A percentile compares a stretch with the other conserved stretches of the same genome.
Conservation (phyloP, 164 flowering plant genomes). For the Warburgia ugandensis region DNA sequence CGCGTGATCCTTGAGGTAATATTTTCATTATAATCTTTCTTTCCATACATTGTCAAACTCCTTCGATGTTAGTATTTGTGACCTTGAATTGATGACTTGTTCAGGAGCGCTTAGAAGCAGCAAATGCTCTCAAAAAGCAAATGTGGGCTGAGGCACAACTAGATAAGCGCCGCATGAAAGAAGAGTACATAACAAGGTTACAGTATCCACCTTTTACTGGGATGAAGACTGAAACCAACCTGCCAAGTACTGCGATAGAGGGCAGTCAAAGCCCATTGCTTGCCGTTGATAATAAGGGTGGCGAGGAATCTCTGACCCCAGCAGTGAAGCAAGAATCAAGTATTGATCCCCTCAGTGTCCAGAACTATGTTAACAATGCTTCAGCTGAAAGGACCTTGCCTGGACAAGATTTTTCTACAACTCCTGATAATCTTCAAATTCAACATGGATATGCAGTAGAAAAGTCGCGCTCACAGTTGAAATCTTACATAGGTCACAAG, state of each 20-base stretch:
- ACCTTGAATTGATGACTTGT: conserved; percentile 13
- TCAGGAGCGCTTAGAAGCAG: conserved; percentile 92
- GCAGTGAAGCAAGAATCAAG: conserved; percentile 28
- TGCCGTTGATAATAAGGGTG: conserved; percentile 30
- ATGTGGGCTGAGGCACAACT: conserved; percentile 92
- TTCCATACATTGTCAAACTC: neutral
- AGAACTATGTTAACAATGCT: conserved; percentile 14
- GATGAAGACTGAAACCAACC: conserved; percentile 34
- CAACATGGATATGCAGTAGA: conserved; percentile 53
- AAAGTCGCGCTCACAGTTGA: conserved; percentile 65
- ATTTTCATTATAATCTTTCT: neutral
- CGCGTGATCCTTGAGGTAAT: conserved; percentile 81
- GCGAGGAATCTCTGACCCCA: conserved; percentile 26
- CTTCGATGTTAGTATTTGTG: neutral
- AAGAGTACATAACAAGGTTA: conserved; percentile 43
- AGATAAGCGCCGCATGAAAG: conserved; percentile 78
- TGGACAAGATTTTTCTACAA: conserved; percentile 29
- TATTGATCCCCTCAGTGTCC: conserved; percentile 26
- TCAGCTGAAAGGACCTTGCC: conserved; percentile 30
- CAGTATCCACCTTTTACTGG: conserved; percentile 32
- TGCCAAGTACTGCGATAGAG: conserved; percentile 25
- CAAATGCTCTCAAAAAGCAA: conserved; percentile 86
- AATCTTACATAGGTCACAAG: conserved; percentile 61
- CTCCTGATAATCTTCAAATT: conserved; percentile 33
- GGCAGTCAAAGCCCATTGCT: conserved; percentile 43